These are phyloP conservation scores for Lumnitzera racemosa DNA, from an alignment of 345 rosid species.

Conservation along the genomic window DNA sequence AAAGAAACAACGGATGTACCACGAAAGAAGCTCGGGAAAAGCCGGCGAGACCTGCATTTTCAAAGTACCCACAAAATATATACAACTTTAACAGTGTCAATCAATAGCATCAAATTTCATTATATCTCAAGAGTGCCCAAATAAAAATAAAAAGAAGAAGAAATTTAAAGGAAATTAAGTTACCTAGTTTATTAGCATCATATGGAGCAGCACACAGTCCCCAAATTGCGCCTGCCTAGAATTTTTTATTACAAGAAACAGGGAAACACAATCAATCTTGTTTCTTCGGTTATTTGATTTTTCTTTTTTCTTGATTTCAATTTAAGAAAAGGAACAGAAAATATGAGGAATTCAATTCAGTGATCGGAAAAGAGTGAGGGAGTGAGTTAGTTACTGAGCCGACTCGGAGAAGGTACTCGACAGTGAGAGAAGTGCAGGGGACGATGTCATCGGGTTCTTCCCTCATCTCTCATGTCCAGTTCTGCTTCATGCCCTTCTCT, in stretches of 20 bases:
- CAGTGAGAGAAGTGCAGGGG: slow-evolving; percentile 81
- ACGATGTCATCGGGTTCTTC: slow-evolving; percentile 36
- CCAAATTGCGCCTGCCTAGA: slow-evolving; percentile 74
- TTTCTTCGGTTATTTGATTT: neutral
- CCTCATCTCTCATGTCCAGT: slow-evolving; percentile 36
- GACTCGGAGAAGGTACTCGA: slow-evolving; percentile 53
- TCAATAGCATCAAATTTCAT: neutral
- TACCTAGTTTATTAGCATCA: slow-evolving; percentile 56
- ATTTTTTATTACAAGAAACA: neutral
- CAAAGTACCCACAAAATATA: too few relatives aligned
- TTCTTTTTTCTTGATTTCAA: too few relatives aligned
- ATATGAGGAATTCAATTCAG: neutral
- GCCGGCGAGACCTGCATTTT: slow-evolving; percentile 54
- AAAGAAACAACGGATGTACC: slow-evolving; percentile 26
- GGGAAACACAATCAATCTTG: neutral
- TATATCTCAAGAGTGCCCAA: neutral
- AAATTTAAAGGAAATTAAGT: neutral
- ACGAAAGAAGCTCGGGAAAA: slow-evolving; percentile 54
- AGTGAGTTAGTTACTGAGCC: slow-evolving; percentile 36
- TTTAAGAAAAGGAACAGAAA: neutral
- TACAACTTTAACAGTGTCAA: too few relatives aligned
- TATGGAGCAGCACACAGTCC: slow-evolving; percentile 59
- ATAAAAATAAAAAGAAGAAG: neutral
- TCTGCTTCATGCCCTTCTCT: neutral
- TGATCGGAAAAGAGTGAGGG: neutral